phyloP scores from a whole-genome alignment of 495 filamentous ascomycete species.

The Penicillium atrosanguineum region DNA sequence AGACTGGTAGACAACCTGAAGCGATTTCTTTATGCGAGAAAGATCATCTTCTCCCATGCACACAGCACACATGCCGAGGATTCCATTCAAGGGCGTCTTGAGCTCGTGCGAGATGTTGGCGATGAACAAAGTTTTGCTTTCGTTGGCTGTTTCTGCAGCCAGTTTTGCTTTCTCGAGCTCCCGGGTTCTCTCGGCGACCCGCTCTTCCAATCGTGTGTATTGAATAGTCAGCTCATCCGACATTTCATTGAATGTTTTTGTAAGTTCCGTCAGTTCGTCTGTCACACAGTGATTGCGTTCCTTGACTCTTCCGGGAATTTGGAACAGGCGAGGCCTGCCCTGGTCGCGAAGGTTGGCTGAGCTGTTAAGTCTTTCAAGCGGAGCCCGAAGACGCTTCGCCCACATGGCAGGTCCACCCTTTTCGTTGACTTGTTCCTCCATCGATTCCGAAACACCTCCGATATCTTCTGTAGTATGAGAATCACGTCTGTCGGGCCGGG shows the following conservation, averaged over 20 bases:
- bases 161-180: constrained; percentile 87
- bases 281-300: constrained; percentile 71
- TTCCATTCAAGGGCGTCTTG: constrained; percentile 89
- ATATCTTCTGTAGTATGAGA: neutral
- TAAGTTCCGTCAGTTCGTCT: constrained; percentile 86
- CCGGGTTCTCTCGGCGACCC: constrained; percentile 75
- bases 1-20: constrained; percentile 86
- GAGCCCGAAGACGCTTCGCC: constrained; percentile 13
- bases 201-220: constrained; percentile 77
- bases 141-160: constrained; percentile 86
- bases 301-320: constrained; percentile 78
- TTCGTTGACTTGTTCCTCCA: constrained; percentile 12
- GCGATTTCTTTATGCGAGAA: constrained; percentile 68
- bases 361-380: constrained; percentile 13
- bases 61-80: constrained; percentile 87
- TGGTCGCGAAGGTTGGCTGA: neutral
- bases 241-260: constrained; percentile 89
- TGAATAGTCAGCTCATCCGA: constrained; percentile 84
- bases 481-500: neutral
- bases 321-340: constrained; percentile 46
- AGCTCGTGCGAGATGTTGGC: constrained; percentile 95
- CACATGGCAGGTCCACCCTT: constrained; percentile 11
- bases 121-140: constrained; percentile 93
- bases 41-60: constrained; percentile 88
- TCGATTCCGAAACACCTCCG: constrained; percentile 12